These are phyloP conservation scores for Amaranthus hypochondriacus DNA, from an alignment of 148 eudicot genomes.

Conservation along the genomic window DNA sequence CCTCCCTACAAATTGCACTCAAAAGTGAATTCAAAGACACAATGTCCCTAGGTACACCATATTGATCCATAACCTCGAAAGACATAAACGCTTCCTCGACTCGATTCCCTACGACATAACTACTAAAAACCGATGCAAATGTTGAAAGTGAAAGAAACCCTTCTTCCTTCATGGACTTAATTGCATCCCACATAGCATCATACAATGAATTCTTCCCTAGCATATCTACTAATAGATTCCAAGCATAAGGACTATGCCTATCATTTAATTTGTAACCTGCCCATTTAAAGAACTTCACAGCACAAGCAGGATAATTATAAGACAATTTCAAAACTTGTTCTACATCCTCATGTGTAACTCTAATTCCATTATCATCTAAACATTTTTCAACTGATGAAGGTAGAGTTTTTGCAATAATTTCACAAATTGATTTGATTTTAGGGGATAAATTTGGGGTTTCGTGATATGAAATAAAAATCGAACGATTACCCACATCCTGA, in stretches of 20 bases:
- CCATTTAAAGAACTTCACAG: constrained; percentile 79
- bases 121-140: constrained; percentile 68
- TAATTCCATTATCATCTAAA: constrained; percentile 43
- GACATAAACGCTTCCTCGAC: constrained; percentile 54
- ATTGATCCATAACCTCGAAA: constrained; percentile 65
- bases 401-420: constrained; percentile 50
- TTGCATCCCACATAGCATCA: constrained; percentile 92
- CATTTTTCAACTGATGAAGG: constrained; percentile 40
- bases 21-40: constrained; percentile 66
- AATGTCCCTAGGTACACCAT: constrained; percentile 45
- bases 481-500: constrained; percentile 33
- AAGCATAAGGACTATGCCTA: constrained; percentile 50
- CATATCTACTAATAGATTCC: constrained; percentile 75
- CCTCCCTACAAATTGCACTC: constrained; percentile 64
- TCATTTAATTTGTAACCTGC: constrained; percentile 46
- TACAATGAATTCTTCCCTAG: constrained; percentile 68
- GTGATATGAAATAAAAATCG: constrained; percentile 42
- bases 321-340: constrained; percentile 59
- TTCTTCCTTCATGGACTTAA: constrained; percentile 60
- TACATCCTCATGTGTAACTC: constrained; percentile 46
- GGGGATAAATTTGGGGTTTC: constrained; percentile 42
- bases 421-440: constrained; percentile 52
- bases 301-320: constrained; percentile 46
- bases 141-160: constrained; percentile 58
- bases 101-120: constrained; percentile 47